Conservation (phyloP, 768 basidiomycete species). For the Lactifluus volemus region DNA sequence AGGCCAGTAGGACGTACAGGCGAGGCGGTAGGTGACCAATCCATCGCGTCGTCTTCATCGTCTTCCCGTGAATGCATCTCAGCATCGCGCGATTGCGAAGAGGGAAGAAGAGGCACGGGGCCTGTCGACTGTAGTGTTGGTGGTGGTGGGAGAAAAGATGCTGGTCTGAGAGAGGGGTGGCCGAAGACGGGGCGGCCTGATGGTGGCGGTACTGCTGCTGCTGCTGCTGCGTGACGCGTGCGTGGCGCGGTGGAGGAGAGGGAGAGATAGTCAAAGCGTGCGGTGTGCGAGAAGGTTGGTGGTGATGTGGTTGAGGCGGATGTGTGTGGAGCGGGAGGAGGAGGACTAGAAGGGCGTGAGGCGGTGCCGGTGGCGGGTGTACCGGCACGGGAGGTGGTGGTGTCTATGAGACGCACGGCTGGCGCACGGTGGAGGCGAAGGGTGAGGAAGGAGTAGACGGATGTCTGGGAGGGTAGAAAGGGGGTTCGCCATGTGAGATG, state of each 20-base stretch:
- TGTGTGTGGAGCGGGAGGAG: conserved; percentile 13
- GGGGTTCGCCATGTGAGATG: neutral
- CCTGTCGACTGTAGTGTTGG: neutral
- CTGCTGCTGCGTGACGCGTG: conserved; percentile 19
- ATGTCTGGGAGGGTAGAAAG: conserved; percentile 32
- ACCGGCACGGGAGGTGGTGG: conserved; percentile 32
- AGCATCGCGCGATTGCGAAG: conserved; percentile 22
- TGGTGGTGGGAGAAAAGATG: conserved; percentile 23
- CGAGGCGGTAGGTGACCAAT: conserved; percentile 53
- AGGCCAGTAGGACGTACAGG: neutral
- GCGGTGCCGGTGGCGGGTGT: conserved; percentile 22
- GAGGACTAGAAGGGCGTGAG: conserved; percentile 36
- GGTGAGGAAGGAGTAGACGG: conserved; percentile 41
- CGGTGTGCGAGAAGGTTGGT: conserved; percentile 10
- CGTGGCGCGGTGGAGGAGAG: conserved; percentile 37
- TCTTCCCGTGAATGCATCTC: conserved; percentile 24
- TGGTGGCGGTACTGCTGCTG: neutral
- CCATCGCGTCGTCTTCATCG: conserved; percentile 39
- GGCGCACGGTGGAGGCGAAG: conserved; percentile 64
- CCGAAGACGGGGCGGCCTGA: conserved; percentile 60
- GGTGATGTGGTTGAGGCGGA: neutral
- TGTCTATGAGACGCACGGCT: conserved; percentile 58
- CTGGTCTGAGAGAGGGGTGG: conserved; percentile 45
- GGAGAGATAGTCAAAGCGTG: conserved; percentile 39
- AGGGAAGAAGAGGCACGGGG: neutral